Evolutionary conservation across 1,284 basidiomycete genomes (phyloP), one percentile per base, ranked within the genome.

Genomic region (Anthracocystis panici-leucophaei): DNA sequence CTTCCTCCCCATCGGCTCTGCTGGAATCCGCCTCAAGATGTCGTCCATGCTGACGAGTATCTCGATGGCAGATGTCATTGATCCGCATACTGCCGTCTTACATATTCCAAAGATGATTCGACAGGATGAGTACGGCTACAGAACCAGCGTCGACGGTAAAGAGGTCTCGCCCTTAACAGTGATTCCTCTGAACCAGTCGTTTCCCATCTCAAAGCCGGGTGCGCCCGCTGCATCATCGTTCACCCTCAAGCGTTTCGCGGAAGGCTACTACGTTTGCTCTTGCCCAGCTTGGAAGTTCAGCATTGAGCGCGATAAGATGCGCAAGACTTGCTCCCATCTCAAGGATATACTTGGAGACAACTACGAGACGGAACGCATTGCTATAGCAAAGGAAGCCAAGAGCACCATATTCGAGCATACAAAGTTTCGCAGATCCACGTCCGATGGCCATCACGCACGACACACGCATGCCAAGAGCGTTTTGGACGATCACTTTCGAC

Each of bases 251-350:
- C 68, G 74, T 2, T 63, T 76, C 20, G 33, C 44, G 5, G 65
- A 65, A 0, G 74, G 74, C 20, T 76, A 90, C 82, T 91, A 89
- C 75, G 88, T 89, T 14, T 86, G 86, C 67, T 75, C 66, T 7
- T 86, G 86, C 51, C 78, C 79, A 0, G 79, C 81, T 0, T 86
- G 84, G 90, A 86, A 87, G 52, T 88, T 89, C 72, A 88, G 88
- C 55, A 85, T 85, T 25, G 87, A 88, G 14, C 82, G 79, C 18
- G 88, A 89, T 8, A 86, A 88, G 45, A 88, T 89, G 75, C 88
- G 88, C 1, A 89, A 90, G 20, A 88, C 88, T 3, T 91, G 90
- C 86, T 89, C 90, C 70, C 90, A 91, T 76, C 86, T 91, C 45
- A 88, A 88, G 60, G 82, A 87, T 2, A 82, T 91, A 16, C 87